Percentiles rank a stretch among this genome's conserved stretches.
phyloP scores from a whole-genome alignment of 139 green algal species.

The Haematococcus lacustris region DNA sequence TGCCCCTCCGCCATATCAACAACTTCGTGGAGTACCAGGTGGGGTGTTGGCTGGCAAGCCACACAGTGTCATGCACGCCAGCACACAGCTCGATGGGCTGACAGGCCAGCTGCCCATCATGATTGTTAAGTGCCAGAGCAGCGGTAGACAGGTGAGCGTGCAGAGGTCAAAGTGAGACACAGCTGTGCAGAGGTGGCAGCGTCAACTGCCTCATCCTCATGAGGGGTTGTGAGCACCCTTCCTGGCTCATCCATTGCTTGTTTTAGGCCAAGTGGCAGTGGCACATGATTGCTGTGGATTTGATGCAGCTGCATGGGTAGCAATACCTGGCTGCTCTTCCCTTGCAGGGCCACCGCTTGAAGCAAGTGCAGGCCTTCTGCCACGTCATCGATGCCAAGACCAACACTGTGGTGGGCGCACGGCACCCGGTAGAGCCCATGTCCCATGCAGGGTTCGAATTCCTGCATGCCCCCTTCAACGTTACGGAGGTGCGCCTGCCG shows the following conservation, averaged over 20 bases:
- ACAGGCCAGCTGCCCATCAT: too few species aligned
- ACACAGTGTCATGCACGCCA: too few species aligned
- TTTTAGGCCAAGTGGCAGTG: background rate
- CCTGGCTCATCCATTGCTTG: slow-evolving; percentile 3
- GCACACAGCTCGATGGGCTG: too few species aligned
- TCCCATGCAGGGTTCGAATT: slow-evolving; percentile 29
- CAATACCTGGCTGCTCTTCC: too few species aligned
- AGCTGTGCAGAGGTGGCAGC: background rate
- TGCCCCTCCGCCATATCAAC: slow-evolving; percentile 42
- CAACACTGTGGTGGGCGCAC: slow-evolving; percentile 10
- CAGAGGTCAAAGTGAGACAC: background rate
- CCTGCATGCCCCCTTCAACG: slow-evolving; percentile 41
- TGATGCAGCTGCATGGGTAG: background rate
- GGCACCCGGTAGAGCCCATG: slow-evolving; percentile 34
- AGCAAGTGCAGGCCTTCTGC: slow-evolving; percentile 30
- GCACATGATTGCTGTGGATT: background rate
- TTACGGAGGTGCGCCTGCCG: slow-evolving; percentile 29
- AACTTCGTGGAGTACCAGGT: slow-evolving; percentile 55
- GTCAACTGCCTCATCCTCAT: too few species aligned
- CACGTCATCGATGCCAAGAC: slow-evolving; percentile 25
- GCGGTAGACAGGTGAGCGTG: background rate
- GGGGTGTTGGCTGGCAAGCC: too few species aligned
- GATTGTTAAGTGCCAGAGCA: background rate
- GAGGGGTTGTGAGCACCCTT: background rate
- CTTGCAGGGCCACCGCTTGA: slow-evolving; percentile 36